Conservation (phyloP, 2,329 filamentous ascomycete species). For the Aspergillus calidoustus region DNA sequence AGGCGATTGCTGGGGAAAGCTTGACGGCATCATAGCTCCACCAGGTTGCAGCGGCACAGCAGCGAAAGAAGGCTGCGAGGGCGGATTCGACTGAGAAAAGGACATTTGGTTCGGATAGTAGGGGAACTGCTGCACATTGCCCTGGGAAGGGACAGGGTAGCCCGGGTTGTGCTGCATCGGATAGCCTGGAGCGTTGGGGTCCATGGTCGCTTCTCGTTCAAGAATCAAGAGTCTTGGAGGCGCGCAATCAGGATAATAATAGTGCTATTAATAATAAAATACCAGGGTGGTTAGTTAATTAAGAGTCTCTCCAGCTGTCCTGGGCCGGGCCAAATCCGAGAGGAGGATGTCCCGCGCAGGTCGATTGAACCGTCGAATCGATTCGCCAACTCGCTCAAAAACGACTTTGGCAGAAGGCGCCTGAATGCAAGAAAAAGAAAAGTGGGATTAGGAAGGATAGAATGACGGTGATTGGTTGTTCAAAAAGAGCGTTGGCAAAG, state of each 20-base stretch:
- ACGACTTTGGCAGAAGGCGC: neutral
- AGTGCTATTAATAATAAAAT: conserved; percentile 11
- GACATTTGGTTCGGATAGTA: conserved; percentile 42
- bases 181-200: conserved; percentile 36
- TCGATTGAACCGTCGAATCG: neutral
- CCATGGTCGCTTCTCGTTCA: conserved; percentile 29
- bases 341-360: neutral
- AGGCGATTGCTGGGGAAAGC: conserved; percentile 40
- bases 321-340: conserved; percentile 3
- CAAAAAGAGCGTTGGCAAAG: conserved; percentile 9
- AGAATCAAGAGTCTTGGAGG: conserved; percentile 8
- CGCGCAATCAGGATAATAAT: conserved; percentile 14
- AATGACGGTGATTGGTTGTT: conserved; percentile 16
- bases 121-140: conserved; percentile 34
- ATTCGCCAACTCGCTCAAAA: neutral
- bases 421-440: conserved; percentile 14
- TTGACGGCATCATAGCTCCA: conserved; percentile 45
- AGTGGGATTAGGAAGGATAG: conserved; percentile 6
- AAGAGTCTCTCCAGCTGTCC: neutral
- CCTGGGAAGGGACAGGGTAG: conserved; percentile 41
- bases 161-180: conserved; percentile 33
- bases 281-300: conserved; percentile 9
- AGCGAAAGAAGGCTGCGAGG: conserved; percentile 42
- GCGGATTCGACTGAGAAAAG: conserved; percentile 39
- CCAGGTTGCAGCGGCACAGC: conserved; percentile 41